Evolutionary conservation across 2,329 filamentous ascomycete genomes (phyloP).

Genomic region (Apiospora marii): DNA sequence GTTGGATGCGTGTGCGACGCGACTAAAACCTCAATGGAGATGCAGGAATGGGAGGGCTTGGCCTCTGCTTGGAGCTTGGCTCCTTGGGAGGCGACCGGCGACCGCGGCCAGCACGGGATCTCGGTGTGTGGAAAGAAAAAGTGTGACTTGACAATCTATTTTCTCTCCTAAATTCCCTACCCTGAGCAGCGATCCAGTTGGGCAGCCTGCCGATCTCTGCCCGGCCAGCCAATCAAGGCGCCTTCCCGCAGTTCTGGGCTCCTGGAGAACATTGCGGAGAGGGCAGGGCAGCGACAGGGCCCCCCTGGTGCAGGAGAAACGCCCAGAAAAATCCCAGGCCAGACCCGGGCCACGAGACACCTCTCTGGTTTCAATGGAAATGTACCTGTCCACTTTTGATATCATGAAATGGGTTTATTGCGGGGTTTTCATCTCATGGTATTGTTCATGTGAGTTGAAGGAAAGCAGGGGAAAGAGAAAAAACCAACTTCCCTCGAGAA

Average conservation of each 20-base stretch:
- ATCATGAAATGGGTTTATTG: constrained; percentile 8
- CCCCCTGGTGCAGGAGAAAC: constrained; percentile 2
- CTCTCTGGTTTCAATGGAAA: constrained; percentile 3
- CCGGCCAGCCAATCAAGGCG: constrained; percentile 1
- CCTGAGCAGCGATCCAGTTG: not conserved
- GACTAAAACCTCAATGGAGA: not conserved
- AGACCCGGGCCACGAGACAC: constrained; percentile 19
- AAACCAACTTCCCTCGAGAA: not conserved
- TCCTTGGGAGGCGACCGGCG: not conserved
- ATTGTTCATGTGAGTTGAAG: constrained; percentile 19
- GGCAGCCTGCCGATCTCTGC: not conserved
- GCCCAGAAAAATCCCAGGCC: constrained; percentile 16
- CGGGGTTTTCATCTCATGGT: constrained; percentile 16
- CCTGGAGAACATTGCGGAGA: constrained; percentile 22
- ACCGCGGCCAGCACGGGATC: constrained; percentile 1
- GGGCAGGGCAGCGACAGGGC: not conserved
- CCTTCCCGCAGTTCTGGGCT: constrained; percentile 17
- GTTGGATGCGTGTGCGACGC: not conserved
- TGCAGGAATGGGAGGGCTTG: not conserved
- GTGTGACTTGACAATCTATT: not conserved
- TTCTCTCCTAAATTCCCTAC: not conserved
- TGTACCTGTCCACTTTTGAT: constrained; percentile 14
- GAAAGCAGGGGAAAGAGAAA: constrained; percentile 5
- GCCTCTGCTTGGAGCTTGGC: not conserved
- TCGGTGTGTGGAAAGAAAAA: not conserved